A percentile compares a stretch with the other conserved stretches of the same genome.
Evolutionary conservation across 164 flowering plant species (phyloP).

Genomic region (Buxus sempervirens): DNA sequence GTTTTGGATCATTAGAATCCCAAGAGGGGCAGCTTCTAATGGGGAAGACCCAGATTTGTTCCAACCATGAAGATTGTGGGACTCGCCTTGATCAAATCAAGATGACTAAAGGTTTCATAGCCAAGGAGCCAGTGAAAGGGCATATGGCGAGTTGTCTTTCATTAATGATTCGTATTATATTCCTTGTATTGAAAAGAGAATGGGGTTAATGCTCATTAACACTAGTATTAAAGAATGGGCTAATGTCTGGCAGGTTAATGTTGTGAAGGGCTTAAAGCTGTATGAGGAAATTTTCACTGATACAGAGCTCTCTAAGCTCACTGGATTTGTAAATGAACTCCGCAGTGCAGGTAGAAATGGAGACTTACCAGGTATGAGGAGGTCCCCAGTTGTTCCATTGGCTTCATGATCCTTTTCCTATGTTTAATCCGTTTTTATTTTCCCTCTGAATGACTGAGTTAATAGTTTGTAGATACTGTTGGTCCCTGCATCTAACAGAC

Average conservation of each 20-base stretch:
- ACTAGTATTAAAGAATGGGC: neutral
- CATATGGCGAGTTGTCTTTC: constrained; percentile 77
- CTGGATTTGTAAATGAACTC: constrained; percentile 58
- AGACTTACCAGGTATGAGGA: constrained; percentile 82
- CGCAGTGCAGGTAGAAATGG: constrained; percentile 80
- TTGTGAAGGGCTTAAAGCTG: constrained; percentile 83
- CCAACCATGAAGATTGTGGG: constrained; percentile 62
- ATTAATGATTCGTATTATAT: constrained; percentile 9
- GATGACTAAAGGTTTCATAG: constrained; percentile 81
- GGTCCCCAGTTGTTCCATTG: neutral
- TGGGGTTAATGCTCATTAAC: constrained; percentile 1
- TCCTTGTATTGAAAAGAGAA: constrained; percentile 18
- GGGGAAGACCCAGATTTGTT: constrained; percentile 46
- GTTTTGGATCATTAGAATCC: constrained; percentile 51
- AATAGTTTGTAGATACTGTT: neutral
- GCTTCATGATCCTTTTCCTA: constrained; percentile 22
- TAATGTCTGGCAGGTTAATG: constrained; percentile 71
- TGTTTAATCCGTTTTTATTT: no score
- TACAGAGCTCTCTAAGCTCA: constrained; percentile 63
- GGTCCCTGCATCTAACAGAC: neutral
- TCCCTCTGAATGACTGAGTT: no score
- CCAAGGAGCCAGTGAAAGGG: constrained; percentile 92
- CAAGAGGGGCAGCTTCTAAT: constrained; percentile 36
- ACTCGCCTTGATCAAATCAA: constrained; percentile 60
- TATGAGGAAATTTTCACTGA: constrained; percentile 75